Percentiles rank a stretch among this genome's conserved stretches.
phyloP scores from a whole-genome alignment of 306 rosid genomes.

The Malus domestica region DNA sequence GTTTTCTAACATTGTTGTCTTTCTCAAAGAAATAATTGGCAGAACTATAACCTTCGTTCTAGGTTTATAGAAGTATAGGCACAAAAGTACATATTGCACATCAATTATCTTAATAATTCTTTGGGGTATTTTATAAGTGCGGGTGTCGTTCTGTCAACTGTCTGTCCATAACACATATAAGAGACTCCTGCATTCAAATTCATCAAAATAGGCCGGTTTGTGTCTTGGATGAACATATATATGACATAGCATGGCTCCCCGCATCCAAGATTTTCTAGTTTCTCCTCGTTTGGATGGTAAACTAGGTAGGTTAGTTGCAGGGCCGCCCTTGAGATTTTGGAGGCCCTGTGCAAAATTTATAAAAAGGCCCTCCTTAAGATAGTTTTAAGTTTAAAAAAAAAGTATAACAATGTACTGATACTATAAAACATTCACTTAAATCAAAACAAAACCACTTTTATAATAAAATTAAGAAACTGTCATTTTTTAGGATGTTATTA shows the following conservation, averaged over 20 bases:
- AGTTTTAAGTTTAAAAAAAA: too few relatives aligned
- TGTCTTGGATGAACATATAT: background rate
- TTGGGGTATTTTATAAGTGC: background rate
- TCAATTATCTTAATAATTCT: background rate
- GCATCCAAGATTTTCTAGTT: background rate
- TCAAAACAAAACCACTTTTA: too few relatives aligned
- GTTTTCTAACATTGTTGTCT: background rate
- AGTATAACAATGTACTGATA: too few relatives aligned
- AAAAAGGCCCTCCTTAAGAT: too few relatives aligned
- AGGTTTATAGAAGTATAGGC: background rate
- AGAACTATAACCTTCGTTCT: background rate
- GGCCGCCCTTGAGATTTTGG: too few relatives aligned
- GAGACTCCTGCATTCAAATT: too few relatives aligned
- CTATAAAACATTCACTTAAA: too few relatives aligned
- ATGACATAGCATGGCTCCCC: background rate
- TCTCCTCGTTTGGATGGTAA: background rate
- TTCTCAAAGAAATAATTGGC: background rate
- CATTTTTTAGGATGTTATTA: too few relatives aligned
- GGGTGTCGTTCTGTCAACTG: background rate
- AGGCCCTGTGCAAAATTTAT: too few relatives aligned
- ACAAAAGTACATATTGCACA: background rate
- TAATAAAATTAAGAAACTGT: too few relatives aligned
- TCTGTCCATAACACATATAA: too few relatives aligned
- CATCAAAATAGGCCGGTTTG: background rate
- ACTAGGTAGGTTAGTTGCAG: background rate